Percentiles rank a stretch among this genome's conserved stretches.
Conservation (phyloP, 305 asterid species). For the Fraxinus nigra region DNA sequence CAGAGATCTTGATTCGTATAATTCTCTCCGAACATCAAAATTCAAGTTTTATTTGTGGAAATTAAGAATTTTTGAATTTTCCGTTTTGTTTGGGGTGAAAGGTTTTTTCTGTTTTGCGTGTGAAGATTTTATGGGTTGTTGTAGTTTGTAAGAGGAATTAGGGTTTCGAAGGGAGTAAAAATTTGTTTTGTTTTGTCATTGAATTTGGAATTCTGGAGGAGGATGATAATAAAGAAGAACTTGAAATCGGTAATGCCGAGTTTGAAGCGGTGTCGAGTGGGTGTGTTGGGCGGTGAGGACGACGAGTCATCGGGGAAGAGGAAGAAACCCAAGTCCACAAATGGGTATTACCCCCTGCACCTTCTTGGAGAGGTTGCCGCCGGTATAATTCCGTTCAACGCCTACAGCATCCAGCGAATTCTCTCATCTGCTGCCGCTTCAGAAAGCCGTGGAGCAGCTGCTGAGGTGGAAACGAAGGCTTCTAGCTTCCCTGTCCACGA, state of each 20-base stretch:
- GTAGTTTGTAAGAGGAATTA: conserved; percentile 26
- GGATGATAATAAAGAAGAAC: conserved; percentile 88
- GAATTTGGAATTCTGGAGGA: conserved; percentile 19
- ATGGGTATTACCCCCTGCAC: conserved; percentile 60
- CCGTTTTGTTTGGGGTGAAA: conserved; percentile 23
- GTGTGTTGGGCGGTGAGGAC: conserved; percentile 57
- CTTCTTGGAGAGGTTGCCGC: conserved; percentile 75
- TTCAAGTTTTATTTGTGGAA: conserved; percentile 14
- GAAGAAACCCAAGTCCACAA: conserved; percentile 59
- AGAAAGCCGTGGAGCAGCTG: conserved; percentile 4
- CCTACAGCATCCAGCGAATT: conserved; percentile 48
- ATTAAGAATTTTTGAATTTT: conserved; percentile 26
- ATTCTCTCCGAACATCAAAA: conserved; percentile 18
- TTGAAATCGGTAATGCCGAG: conserved; percentile 97
- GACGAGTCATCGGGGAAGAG: conserved; percentile 56
- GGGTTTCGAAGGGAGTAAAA: conserved; percentile 38
- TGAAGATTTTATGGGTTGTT: conserved; percentile 15
- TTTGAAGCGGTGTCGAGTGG: conserved; percentile 71
- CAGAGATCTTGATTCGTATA: conserved; percentile 70
- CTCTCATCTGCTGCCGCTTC: conserved; percentile 27
- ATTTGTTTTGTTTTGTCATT: conserved; percentile 9
- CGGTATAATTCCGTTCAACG: conserved; percentile 57
- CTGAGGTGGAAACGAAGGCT: not conserved
- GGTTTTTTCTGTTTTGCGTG: conserved; percentile 23
- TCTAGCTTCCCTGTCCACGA: conserved; percentile 26